These are phyloP conservation scores for Spergularia bocconei DNA, from an alignment of 148 eudicot genomes.

Conservation along the genomic window DNA sequence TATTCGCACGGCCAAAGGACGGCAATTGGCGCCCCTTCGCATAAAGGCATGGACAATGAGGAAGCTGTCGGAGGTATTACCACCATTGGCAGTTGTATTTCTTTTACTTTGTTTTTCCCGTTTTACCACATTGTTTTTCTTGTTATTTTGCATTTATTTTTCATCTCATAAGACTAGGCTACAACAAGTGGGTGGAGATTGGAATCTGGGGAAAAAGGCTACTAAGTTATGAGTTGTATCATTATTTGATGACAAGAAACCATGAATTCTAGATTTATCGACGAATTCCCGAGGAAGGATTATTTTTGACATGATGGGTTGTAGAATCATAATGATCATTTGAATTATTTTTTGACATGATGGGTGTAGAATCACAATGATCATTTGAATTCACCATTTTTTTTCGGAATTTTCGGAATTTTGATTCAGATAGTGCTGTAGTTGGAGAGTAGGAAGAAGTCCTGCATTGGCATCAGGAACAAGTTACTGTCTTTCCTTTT, in stretches of 20 bases:
- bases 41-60: constrained; percentile 8
- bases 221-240: constrained; percentile 12
- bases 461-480: constrained; percentile 17
- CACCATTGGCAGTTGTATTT: constrained; percentile 31
- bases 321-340: neutral
- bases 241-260: constrained; percentile 17
- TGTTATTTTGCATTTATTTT: constrained; percentile 8
- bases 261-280: constrained; percentile 10
- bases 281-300: neutral
- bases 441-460: constrained; percentile 24
- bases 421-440: constrained; percentile 17
- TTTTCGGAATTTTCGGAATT: neutral
- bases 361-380: neutral
- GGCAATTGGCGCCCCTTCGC: neutral
- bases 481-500: constrained; percentile 8
- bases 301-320: neutral
- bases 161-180: constrained; percentile 37
- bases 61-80: constrained; percentile 26
- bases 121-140: constrained; percentile 24
- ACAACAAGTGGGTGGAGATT: constrained; percentile 30
- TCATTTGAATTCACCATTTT: constrained; percentile 13
- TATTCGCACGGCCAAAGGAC: constrained; percentile 18
- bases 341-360: neutral
- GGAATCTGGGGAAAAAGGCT: constrained; percentile 9
- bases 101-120: neutral